Percentiles rank a stretch among this genome's conserved stretches.
Conservation (phyloP, 768 basidiomycete species). For the Russula brevipes region DNA sequence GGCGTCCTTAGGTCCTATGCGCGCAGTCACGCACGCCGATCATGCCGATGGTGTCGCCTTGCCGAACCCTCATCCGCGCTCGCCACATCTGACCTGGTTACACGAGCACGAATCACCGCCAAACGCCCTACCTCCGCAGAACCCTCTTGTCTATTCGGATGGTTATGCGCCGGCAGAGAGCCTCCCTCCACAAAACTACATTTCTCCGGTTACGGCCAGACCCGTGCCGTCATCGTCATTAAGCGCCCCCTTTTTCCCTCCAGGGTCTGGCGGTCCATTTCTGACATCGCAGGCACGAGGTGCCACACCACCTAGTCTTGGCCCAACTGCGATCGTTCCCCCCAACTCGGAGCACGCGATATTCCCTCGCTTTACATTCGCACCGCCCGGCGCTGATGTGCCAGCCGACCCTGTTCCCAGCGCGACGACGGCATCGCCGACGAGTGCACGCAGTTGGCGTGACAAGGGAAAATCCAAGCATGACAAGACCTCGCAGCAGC, state of each 20-base stretch:
- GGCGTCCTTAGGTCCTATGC: neutral
- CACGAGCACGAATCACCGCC: neutral
- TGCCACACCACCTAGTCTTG: neutral
- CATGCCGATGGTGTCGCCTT: neutral
- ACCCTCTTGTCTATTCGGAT: neutral
- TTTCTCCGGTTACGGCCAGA: neutral
- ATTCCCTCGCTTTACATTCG: constrained; percentile 17
- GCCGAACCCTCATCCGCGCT: constrained; percentile 1
- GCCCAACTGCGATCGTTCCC: constrained; percentile 8
- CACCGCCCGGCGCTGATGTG: constrained; percentile 10
- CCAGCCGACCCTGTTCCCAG: constrained; percentile 10
- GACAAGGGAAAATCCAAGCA: constrained; percentile 2
- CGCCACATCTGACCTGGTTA: constrained; percentile 9
- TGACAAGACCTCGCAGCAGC: constrained; percentile 6
- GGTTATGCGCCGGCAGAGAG: constrained; percentile 12
- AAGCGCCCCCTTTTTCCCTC: constrained; percentile 1
- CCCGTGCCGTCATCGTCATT: neutral
- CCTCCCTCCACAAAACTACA: constrained; percentile 17
- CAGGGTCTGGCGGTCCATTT: constrained; percentile 2
- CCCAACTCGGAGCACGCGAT: constrained; percentile 17
- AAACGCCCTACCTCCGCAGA: neutral
- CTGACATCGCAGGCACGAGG: neutral
- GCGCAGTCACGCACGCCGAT: neutral
- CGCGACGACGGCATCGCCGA: neutral
- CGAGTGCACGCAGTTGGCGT: constrained; percentile 3